These are phyloP conservation scores for Nepenthes mirabilis DNA, from an alignment of 148 eudicot species.

Conservation along the genomic window DNA sequence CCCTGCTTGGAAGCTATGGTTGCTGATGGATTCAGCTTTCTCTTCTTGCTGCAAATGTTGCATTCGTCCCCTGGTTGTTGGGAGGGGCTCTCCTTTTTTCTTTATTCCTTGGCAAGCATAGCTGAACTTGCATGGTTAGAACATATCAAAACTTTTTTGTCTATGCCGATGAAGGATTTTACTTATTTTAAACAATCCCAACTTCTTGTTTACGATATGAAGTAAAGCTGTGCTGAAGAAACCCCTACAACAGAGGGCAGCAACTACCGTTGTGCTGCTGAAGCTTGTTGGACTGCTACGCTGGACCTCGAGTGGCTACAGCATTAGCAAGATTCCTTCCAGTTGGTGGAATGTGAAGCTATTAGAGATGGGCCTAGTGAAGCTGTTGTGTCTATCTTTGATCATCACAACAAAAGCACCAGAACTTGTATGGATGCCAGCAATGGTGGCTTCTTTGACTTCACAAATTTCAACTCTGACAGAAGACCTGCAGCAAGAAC, in stretches of 20 bases:
- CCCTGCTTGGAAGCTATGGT: constrained; percentile 99
- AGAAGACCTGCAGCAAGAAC: constrained; percentile 74
- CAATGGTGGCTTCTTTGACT: constrained; percentile 94
- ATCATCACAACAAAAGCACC: constrained; percentile 95
- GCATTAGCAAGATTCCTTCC: constrained; percentile 57
- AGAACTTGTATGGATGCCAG: constrained; percentile 99
- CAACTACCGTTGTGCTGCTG: constrained; percentile 85
- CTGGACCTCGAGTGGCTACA: constrained; percentile 97
- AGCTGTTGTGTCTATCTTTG: constrained; percentile 79
- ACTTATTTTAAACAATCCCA: neutral
- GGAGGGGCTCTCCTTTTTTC: constrained; percentile 93
- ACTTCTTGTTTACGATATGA: neutral
- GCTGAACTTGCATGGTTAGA: constrained; percentile 99
- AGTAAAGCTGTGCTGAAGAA: constrained; percentile 44
- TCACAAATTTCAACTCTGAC: constrained; percentile 97
- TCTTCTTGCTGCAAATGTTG: constrained; percentile 84
- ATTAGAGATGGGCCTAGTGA: constrained; percentile 68
- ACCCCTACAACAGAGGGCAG: constrained; percentile 92
- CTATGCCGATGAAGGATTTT: constrained; percentile 54
- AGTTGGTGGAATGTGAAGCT: no score
- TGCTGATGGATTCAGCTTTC: constrained; percentile 88
- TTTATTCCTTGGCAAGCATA: constrained; percentile 92
- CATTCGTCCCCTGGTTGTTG: constrained; percentile 82
- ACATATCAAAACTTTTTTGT: constrained; percentile 80
- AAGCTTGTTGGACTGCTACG: constrained; percentile 95